Percentiles rank a stretch among this genome's conserved stretches.
phyloP scores from a whole-genome alignment of 352 stramenopile genomes.

The Phytophthora constricta region DNA sequence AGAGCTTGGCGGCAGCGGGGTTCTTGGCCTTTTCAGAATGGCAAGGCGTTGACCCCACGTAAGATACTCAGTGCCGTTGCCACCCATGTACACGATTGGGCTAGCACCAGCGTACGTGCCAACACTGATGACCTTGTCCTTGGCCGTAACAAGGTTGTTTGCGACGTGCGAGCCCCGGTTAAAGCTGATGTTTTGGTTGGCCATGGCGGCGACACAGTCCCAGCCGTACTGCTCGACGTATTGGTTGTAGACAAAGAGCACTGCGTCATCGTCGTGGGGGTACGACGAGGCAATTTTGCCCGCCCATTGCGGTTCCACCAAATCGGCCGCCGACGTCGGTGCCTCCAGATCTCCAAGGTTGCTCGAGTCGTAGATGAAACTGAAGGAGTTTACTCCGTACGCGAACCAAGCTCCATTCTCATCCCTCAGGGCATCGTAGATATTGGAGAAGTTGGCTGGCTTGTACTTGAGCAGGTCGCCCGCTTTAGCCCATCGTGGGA shows the following conservation, averaged over 20 bases:
- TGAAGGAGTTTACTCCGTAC: slow-evolving; percentile 43
- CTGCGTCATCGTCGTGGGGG: slow-evolving; percentile 53
- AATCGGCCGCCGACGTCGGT: slow-evolving; percentile 28
- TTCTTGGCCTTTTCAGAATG: slow-evolving; percentile 27
- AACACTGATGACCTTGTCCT: slow-evolving; percentile 28
- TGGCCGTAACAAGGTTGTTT: slow-evolving; percentile 12
- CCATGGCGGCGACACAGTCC: slow-evolving; percentile 34
- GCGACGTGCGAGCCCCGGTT: slow-evolving; percentile 20
- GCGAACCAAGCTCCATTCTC: slow-evolving; percentile 37
- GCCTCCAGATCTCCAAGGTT: slow-evolving; percentile 16
- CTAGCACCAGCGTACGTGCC: slow-evolving; percentile 9
- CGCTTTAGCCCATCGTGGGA: slow-evolving; percentile 42
- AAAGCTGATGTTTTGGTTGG: slow-evolving; percentile 32
- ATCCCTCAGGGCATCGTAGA: slow-evolving; percentile 49
- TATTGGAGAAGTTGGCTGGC: slow-evolving; percentile 51
- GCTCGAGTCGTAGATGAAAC: slow-evolving; percentile 41
- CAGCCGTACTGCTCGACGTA: slow-evolving; percentile 51
- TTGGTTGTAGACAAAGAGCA: slow-evolving; percentile 44
- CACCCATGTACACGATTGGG: slow-evolving; percentile 18
- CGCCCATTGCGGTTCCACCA: slow-evolving; percentile 42
- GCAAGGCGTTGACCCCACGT: slow-evolving; percentile 37
- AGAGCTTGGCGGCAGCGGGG: slow-evolving; percentile 25
- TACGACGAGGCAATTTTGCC: slow-evolving; percentile 53
- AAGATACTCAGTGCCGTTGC: slow-evolving; percentile 34
- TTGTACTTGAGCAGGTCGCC: slow-evolving; percentile 56